Percentiles rank a stretch among this genome's conserved stretches.
Evolutionary conservation across 345 rosid genomes (phyloP).

Genomic region (Gossypium herbaceum): DNA sequence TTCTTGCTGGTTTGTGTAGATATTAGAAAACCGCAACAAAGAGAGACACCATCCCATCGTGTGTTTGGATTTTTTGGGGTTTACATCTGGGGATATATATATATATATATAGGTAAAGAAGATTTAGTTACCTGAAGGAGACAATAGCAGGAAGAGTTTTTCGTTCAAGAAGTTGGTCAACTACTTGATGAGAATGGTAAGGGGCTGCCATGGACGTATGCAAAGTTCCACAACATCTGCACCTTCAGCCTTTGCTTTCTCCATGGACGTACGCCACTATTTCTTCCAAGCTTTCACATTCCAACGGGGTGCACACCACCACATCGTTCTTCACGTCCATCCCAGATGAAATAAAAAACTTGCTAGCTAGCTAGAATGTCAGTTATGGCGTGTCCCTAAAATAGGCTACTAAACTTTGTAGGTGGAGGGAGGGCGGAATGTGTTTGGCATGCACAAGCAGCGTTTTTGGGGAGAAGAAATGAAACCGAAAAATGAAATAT

Average conservation of each 20-base stretch:
- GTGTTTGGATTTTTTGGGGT: background rate
- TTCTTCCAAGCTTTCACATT: conserved; percentile 24
- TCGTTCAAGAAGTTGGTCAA: conserved; percentile 16
- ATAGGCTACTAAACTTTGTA: too few species aligned
- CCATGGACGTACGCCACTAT: conserved; percentile 25
- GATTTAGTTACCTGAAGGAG: conserved; percentile 32
- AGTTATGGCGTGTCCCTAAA: too few species aligned
- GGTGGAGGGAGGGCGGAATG: too few species aligned
- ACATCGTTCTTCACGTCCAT: conserved; percentile 22
- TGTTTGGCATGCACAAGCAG: too few species aligned
- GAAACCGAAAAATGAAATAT: too few species aligned
- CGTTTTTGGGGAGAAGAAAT: too few species aligned
- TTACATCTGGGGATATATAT: background rate
- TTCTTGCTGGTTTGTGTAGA: too few species aligned
- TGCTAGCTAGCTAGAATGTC: too few species aligned
- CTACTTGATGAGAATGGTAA: conserved; percentile 13
- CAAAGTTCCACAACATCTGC: conserved; percentile 39
- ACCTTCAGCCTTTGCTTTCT: conserved; percentile 33
- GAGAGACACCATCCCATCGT: too few species aligned
- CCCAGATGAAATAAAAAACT: background rate
- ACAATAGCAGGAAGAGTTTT: conserved; percentile 34
- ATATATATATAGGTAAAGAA: background rate
- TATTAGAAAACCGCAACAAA: too few species aligned
- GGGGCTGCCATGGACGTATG: conserved; percentile 24
- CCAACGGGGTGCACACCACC: conserved; percentile 35